Percentiles rank a stretch among this genome's conserved stretches.
Conservation (phyloP, 2,329 filamentous ascomycete species). For the Fusarium sororula region DNA sequence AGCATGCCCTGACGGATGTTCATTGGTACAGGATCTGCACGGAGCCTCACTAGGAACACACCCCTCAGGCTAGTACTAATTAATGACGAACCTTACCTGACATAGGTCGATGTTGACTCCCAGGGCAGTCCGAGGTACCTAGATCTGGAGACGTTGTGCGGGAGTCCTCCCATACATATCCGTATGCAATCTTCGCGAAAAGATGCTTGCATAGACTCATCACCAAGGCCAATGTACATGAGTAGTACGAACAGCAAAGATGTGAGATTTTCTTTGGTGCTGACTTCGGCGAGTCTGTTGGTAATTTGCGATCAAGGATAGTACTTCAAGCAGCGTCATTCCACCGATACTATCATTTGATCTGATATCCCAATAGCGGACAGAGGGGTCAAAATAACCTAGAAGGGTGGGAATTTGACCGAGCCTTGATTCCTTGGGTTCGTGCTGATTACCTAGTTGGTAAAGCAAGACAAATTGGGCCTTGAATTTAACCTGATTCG, state of each 20-base stretch:
- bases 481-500: not conserved
- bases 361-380: not conserved
- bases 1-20: not conserved
- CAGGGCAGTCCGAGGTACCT: not conserved
- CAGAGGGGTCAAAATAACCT: not conserved
- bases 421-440: not conserved
- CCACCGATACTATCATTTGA: not conserved
- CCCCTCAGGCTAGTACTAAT: not conserved
- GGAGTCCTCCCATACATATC: not conserved
- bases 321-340: not conserved
- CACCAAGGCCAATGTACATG: not conserved
- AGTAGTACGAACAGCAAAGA: not conserved
- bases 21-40: conserved; percentile 19
- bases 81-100: not conserved
- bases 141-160: not conserved
- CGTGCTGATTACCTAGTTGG: conserved; percentile 21
- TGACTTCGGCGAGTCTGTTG: not conserved
- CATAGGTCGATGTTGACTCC: not conserved
- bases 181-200: not conserved
- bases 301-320: not conserved
- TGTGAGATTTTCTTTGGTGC: not conserved
- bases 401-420: not conserved
- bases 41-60: not conserved
- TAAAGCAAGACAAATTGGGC: conserved; percentile 23
- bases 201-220: not conserved